phyloP scores from a whole-genome alignment of 176 grass and related monocot species.

The Cymbopogon citratus region DNA sequence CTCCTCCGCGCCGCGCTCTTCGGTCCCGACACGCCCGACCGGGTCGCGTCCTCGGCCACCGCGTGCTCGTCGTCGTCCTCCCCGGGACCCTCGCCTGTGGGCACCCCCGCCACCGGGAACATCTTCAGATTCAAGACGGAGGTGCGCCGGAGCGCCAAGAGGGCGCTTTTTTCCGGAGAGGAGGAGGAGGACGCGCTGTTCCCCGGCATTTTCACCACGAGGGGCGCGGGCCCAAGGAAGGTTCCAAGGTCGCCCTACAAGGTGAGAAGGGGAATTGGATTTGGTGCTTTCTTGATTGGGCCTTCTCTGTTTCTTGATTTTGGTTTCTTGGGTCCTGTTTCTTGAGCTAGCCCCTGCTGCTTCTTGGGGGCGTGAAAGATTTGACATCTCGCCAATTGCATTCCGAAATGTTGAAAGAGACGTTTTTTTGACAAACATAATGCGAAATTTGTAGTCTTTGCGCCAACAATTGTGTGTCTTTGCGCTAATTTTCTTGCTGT shows the following conservation, averaged over 20 bases:
- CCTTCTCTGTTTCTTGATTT: slow-evolving; percentile 16
- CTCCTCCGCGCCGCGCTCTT: slow-evolving; percentile 81
- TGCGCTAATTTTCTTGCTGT: neutral
- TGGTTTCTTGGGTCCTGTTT: neutral
- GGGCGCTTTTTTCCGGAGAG: slow-evolving; percentile 44
- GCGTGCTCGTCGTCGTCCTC: slow-evolving; percentile 60
- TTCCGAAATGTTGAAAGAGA: neutral
- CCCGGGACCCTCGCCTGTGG: slow-evolving; percentile 30
- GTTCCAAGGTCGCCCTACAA: slow-evolving; percentile 86
- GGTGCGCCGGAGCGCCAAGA: slow-evolving; percentile 53
- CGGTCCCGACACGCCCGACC: slow-evolving; percentile 50
- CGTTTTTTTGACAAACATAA: neutral
- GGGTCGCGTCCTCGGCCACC: slow-evolving; percentile 50
- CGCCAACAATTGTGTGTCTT: neutral
- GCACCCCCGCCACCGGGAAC: slow-evolving; percentile 48
- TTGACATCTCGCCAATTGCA: neutral
- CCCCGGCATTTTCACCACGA: slow-evolving; percentile 42
- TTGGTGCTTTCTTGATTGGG: neutral
- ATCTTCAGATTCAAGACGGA: slow-evolving; percentile 95
- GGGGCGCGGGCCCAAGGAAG: slow-evolving; percentile 55
- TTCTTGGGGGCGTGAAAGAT: neutral
- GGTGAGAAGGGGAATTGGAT: slow-evolving; percentile 20
- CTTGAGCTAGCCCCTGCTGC: neutral
- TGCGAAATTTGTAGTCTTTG: neutral
- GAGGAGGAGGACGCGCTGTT: slow-evolving; percentile 55